phyloP scores from a whole-genome alignment of 345 rosid species.

The Gossypium stocksii region DNA sequence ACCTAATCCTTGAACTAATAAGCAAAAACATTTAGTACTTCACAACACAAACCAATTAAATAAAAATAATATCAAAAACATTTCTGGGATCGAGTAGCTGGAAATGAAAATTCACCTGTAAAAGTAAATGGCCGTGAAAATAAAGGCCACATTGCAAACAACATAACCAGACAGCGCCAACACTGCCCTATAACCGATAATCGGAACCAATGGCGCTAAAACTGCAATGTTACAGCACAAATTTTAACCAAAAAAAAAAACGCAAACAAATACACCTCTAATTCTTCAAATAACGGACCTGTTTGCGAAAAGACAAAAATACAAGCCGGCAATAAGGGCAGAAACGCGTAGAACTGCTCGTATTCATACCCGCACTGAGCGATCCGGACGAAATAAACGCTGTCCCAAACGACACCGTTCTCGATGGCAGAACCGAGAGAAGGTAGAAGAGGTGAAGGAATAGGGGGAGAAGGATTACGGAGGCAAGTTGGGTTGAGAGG shows the following conservation, averaged over 20 bases:
- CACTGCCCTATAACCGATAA: constrained; percentile 74
- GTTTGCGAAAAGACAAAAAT: constrained; percentile 52
- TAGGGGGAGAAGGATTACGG: constrained; percentile 12
- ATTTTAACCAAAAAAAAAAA: not conserved
- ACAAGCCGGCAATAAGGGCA: constrained; percentile 71
- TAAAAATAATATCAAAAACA: not conserved
- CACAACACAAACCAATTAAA: not conserved
- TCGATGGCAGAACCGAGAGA: constrained; percentile 44
- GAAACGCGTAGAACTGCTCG: constrained; percentile 87
- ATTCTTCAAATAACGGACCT: constrained; percentile 32
- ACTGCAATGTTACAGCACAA: constrained; percentile 33
- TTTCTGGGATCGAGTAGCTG: not conserved
- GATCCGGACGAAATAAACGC: constrained; percentile 73
- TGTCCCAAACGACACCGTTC: constrained; percentile 75
- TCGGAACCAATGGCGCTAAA: constrained; percentile 62
- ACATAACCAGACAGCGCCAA: constrained; percentile 72
- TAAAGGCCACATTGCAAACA: constrained; percentile 62
- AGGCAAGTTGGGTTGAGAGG: constrained; percentile 58
- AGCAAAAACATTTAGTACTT: not conserved
- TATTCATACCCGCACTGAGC: constrained; percentile 90
- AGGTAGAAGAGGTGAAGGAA: constrained; percentile 22
- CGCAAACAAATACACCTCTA: not conserved
- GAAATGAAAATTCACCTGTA: constrained; percentile 32
- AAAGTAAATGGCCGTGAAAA: constrained; percentile 46
- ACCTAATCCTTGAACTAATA: not conserved